Conservation (phyloP, 306 rosid genomes). For the Oxytropis ochrocephala region DNA sequence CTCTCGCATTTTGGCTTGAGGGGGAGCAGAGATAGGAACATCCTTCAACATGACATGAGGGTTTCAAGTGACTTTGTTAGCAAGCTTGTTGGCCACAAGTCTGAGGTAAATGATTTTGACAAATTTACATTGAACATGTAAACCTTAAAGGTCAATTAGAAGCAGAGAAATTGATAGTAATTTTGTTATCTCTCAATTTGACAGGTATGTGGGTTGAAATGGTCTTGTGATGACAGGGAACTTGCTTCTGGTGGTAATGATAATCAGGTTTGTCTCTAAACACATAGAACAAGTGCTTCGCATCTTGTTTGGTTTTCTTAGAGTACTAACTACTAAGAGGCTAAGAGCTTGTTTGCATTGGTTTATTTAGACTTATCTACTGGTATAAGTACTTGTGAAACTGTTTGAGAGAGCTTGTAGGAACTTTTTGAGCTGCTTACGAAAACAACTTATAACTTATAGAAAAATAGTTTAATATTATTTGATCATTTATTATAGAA, state of each 20-base stretch:
- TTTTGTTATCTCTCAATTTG: conserved; percentile 4
- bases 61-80: conserved; percentile 61
- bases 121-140: background rate
- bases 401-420: no score
- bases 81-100: conserved; percentile 93
- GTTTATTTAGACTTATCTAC: no score
- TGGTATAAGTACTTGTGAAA: no score
- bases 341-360: no score
- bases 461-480: no score
- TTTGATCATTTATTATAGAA: no score
- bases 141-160: background rate
- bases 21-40: conserved; percentile 92
- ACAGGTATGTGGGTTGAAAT: conserved; percentile 87
- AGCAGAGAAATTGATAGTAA: background rate
- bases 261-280: conserved; percentile 63
- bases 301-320: background rate
- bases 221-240: conserved; percentile 96
- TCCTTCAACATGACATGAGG: conserved; percentile 94
- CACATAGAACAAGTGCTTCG: background rate
- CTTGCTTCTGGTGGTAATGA: conserved; percentile 99
- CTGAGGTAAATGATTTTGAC: conserved; percentile 57
- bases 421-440: no score
- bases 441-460: no score
- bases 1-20: conserved; percentile 85
- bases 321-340: background rate